Evolutionary conservation across 2,329 filamentous ascomycete genomes (phyloP).

Genomic region (Botrytis elliptica): DNA sequence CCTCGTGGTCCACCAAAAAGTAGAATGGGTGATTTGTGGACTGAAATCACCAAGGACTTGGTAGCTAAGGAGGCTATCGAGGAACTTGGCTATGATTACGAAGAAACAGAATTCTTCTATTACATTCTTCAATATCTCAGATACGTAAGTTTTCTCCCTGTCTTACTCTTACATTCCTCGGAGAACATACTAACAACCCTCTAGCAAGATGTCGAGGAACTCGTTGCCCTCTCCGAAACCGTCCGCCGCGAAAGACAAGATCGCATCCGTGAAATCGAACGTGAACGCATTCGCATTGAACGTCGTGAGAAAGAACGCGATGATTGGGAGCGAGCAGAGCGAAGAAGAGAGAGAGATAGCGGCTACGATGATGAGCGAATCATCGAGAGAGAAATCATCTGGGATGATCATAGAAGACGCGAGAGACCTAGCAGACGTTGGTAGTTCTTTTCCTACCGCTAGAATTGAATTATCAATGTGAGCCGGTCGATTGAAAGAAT

Average conservation of each 20-base stretch:
- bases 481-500: background rate
- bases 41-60: slow-evolving; percentile 92
- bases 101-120: slow-evolving; percentile 86
- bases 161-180: background rate
- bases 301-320: slow-evolving; percentile 47
- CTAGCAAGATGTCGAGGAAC: slow-evolving; percentile 81
- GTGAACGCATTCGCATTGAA: slow-evolving; percentile 53
- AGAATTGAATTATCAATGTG: background rate
- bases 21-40: slow-evolving; percentile 74
- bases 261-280: slow-evolving; percentile 54
- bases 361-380: slow-evolving; percentile 61
- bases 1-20: slow-evolving; percentile 32
- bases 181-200: slow-evolving; percentile 38
- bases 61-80: slow-evolving; percentile 86
- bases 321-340: slow-evolving; percentile 41
- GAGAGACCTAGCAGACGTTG: slow-evolving; percentile 15
- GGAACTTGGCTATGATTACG: slow-evolving; percentile 78
- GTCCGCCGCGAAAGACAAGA: slow-evolving; percentile 65
- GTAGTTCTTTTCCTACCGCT: slow-evolving; percentile 3
- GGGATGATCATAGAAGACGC: slow-evolving; percentile 45
- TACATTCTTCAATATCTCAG: slow-evolving; percentile 89
- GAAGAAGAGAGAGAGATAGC: slow-evolving; percentile 31
- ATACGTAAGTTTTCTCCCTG: slow-evolving; percentile 63
- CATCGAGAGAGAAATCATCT: slow-evolving; percentile 66
- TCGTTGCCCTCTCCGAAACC: slow-evolving; percentile 79